A percentile compares a stretch with the other conserved stretches of the same genome.
phyloP scores from a whole-genome alignment of 2,329 filamentous ascomycete species.

The Colletotrichum sp. region DNA sequence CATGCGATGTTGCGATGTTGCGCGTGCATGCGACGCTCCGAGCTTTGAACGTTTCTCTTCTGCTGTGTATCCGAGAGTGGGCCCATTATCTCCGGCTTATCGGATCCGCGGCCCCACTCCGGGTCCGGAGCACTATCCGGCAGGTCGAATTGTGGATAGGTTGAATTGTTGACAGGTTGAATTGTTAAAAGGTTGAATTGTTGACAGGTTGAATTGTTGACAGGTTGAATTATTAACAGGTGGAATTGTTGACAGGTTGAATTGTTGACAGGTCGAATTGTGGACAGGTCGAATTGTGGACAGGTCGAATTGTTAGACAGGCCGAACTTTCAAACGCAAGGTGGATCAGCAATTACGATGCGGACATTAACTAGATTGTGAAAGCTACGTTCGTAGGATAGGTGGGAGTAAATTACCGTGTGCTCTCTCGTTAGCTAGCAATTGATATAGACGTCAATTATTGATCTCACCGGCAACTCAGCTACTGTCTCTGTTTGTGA shows the following conservation, averaged over 20 bases:
- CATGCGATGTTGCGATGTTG: background rate
- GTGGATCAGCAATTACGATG: too few species aligned
- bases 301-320: too few species aligned
- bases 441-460: background rate
- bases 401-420: too few species aligned
- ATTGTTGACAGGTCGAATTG: background rate
- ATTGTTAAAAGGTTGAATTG: background rate
- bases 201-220: background rate
- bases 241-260: too few species aligned
- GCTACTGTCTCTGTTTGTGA: background rate
- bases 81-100: background rate
- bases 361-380: too few species aligned
- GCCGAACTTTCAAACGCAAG: too few species aligned
- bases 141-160: background rate
- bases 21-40: background rate
- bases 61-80: background rate
- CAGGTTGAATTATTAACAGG: background rate
- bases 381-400: too few species aligned
- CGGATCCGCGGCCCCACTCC: background rate
- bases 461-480: background rate
- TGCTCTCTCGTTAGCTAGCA: background rate
- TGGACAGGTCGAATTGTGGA: background rate
- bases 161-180: background rate
- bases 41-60: background rate
- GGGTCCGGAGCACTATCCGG: background rate